phyloP scores from a whole-genome alignment of 2,329 filamentous ascomycete genomes.

The Colletotrichum agaves region DNA sequence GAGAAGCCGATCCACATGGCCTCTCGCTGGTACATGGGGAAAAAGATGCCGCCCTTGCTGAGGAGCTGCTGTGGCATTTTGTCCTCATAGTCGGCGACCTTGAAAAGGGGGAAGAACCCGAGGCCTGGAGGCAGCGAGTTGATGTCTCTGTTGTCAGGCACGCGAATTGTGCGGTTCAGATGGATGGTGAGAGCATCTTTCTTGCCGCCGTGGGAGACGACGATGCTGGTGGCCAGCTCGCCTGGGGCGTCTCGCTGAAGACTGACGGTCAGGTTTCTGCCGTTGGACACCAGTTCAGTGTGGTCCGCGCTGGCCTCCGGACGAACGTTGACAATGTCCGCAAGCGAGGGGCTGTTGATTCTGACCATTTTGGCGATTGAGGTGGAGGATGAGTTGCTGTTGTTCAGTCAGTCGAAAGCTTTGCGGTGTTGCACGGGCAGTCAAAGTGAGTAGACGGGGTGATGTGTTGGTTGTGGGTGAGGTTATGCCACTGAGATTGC shows the following conservation, averaged over 20 bases:
- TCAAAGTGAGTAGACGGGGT: too few species aligned
- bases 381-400: too few species aligned
- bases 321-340: background rate
- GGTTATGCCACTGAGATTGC: too few species aligned
- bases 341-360: too few species aligned
- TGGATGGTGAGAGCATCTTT: constrained; percentile 45
- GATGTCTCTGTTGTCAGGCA: constrained; percentile 50
- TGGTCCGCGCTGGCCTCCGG: background rate
- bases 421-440: too few species aligned
- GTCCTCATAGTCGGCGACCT: constrained; percentile 45
- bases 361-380: too few species aligned
- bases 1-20: constrained; percentile 53
- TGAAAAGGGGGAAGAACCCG: constrained; percentile 53
- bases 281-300: background rate
- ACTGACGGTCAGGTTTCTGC: constrained; percentile 29
- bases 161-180: constrained; percentile 54
- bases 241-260: background rate
- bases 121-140: constrained; percentile 49
- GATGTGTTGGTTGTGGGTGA: too few species aligned
- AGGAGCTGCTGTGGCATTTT: constrained; percentile 48
- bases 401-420: too few species aligned
- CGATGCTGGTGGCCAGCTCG: constrained; percentile 9
- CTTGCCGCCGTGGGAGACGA: constrained; percentile 19
- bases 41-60: constrained; percentile 55
- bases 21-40: constrained; percentile 57